Evolutionary conservation across 306 rosid species (phyloP).

Genomic region (Castanopsis chinensis): DNA sequence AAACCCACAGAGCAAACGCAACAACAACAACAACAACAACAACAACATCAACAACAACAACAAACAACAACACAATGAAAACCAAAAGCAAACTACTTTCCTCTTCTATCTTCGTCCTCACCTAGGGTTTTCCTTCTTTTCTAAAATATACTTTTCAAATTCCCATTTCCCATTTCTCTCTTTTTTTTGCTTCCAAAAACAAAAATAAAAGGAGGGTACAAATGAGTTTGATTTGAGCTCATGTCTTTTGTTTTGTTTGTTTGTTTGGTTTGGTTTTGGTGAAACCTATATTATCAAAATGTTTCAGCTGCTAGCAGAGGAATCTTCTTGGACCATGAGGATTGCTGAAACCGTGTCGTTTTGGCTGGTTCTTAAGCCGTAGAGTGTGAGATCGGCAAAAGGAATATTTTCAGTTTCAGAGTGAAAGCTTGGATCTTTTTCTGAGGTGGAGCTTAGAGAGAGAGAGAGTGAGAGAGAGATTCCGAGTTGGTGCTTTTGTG

Average conservation of each 20-base stretch:
- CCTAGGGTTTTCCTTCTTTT: constrained; percentile 32
- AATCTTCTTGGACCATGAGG: constrained; percentile 35
- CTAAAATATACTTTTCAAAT: not conserved
- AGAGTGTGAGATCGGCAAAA: constrained; percentile 23
- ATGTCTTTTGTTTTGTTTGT: not conserved
- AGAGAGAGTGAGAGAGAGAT: not conserved
- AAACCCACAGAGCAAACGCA: constrained; percentile 38
- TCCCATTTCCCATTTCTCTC: not conserved
- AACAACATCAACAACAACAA: not conserved
- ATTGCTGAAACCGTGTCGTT: constrained; percentile 37
- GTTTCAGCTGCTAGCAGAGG: constrained; percentile 27
- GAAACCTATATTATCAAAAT: constrained; percentile 23
- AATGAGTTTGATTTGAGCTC: constrained; percentile 1
- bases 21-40: constrained; percentile 24
- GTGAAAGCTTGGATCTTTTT: not conserved
- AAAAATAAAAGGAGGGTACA: not conserved
- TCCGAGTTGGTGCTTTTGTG: constrained; percentile 6
- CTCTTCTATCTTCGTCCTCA: constrained; percentile 22
- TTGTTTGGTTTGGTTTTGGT: constrained; percentile 10
- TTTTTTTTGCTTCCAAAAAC: not conserved
- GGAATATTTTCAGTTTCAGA: not conserved
- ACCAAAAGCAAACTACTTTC: constrained; percentile 14
- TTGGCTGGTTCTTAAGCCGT: constrained; percentile 25
- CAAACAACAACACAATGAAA: no score
- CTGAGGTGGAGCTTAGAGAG: not conserved